Conservation (phyloP, 2,329 filamentous ascomycete species). For the Neonectria punicea region DNA sequence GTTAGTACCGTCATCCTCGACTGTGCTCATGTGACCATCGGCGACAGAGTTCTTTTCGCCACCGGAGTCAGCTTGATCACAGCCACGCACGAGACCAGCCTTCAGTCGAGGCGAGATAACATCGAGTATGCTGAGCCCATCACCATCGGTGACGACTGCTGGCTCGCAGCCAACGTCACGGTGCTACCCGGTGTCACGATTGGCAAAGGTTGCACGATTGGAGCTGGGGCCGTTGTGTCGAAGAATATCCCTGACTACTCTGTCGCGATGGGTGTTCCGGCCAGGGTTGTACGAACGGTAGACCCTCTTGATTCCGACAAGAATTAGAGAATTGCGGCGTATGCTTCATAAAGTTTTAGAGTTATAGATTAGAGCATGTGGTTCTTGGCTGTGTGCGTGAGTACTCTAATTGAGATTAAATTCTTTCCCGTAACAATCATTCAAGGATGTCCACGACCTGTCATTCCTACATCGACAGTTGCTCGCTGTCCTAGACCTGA, state of each 20-base stretch:
- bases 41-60: constrained; percentile 18
- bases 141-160: constrained; percentile 82
- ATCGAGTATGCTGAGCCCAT: constrained; percentile 60
- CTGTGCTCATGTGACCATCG: constrained; percentile 1
- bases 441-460: too few relatives aligned
- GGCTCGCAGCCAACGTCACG: constrained; percentile 77
- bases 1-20: not conserved
- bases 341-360: too few relatives aligned
- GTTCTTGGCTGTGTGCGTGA: too few relatives aligned
- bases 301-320: not conserved
- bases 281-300: not conserved
- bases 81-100: not conserved
- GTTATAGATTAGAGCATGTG: too few relatives aligned
- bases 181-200: constrained; percentile 83
- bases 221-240: constrained; percentile 85
- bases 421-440: too few relatives aligned
- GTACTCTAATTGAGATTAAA: too few relatives aligned
- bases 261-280: not conserved
- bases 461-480: too few relatives aligned
- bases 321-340: not conserved
- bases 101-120: not conserved
- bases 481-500: too few relatives aligned
- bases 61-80: constrained; percentile 18
- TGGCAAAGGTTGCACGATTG: constrained; percentile 77
- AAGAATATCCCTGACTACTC: constrained; percentile 53